Conservation (phyloP, 805 yeast species). For the Zygosaccharomyces bisporus region DNA sequence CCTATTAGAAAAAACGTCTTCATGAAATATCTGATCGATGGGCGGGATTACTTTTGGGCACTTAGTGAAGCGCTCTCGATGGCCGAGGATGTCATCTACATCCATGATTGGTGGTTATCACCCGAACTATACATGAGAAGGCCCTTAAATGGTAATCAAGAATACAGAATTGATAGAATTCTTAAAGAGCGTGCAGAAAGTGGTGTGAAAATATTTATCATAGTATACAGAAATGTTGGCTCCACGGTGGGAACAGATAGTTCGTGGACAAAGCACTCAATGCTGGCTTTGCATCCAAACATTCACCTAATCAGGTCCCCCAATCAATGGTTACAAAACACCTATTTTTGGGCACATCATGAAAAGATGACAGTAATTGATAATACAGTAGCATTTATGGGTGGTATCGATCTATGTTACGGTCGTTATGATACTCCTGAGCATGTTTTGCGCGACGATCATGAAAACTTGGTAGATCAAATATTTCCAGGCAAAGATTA, state of each 20-base stretch:
- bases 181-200: constrained; percentile 86
- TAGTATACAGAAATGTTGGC: constrained; percentile 91
- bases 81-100: constrained; percentile 90
- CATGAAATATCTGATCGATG: constrained; percentile 98
- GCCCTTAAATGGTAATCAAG: constrained; percentile 93
- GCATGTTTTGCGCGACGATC: constrained; percentile 82
- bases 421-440: constrained; percentile 97
- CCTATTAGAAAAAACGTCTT: constrained; percentile 81
- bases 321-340: constrained; percentile 86
- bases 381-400: constrained; percentile 82
- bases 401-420: constrained; percentile 93
- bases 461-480: constrained; percentile 46
- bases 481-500: constrained; percentile 96
- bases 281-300: constrained; percentile 79
- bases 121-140: constrained; percentile 92
- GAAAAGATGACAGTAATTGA: constrained; percentile 87
- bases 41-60: constrained; percentile 95
- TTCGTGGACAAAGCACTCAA: constrained; percentile 87
- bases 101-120: constrained; percentile 98
- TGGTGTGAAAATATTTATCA: constrained; percentile 90
- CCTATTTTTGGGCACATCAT: constrained; percentile 98
- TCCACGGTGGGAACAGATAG: constrained; percentile 92
- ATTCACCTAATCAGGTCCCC: constrained; percentile 92
- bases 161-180: constrained; percentile 86
- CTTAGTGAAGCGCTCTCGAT: constrained; percentile 84